Conservation (phyloP, 257 asterid genomes). For the Linderniella brevidens region DNA sequence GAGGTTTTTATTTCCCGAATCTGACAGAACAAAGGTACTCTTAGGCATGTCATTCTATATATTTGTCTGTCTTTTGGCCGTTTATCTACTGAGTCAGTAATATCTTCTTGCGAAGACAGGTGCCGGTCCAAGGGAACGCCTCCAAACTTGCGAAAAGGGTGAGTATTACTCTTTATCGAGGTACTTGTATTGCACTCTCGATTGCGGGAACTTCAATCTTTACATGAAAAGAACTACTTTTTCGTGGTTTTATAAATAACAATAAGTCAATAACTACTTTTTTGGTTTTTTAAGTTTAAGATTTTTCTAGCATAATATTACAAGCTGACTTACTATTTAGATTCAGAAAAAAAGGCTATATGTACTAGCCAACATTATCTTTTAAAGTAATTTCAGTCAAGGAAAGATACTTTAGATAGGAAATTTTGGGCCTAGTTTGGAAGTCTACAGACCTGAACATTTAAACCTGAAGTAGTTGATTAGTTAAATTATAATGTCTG, state of each 20-base stretch:
- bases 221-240: neutral
- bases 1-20: slow-evolving; percentile 56
- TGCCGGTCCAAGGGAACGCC: slow-evolving; percentile 52
- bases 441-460: slow-evolving; percentile 4
- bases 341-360: too few relatives aligned
- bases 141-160: slow-evolving; percentile 92
- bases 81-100: slow-evolving; percentile 23
- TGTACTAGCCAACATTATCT: too few relatives aligned
- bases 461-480: too few relatives aligned
- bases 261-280: too few relatives aligned
- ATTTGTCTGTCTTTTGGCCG: slow-evolving; percentile 9
- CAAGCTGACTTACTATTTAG: too few relatives aligned
- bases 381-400: too few relatives aligned
- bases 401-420: too few relatives aligned
- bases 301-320: too few relatives aligned
- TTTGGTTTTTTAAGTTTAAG: too few relatives aligned
- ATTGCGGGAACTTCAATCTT: slow-evolving; percentile 4
- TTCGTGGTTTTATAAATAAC: too few relatives aligned
- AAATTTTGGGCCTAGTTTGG: too few relatives aligned
- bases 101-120: slow-evolving; percentile 57
- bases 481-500: too few relatives aligned
- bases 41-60: slow-evolving; percentile 6
- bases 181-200: neutral
- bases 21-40: slow-evolving; percentile 45
- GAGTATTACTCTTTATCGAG: slow-evolving; percentile 14